phyloP scores from a whole-genome alignment of 345 rosid genomes.

The Salix caprea region DNA sequence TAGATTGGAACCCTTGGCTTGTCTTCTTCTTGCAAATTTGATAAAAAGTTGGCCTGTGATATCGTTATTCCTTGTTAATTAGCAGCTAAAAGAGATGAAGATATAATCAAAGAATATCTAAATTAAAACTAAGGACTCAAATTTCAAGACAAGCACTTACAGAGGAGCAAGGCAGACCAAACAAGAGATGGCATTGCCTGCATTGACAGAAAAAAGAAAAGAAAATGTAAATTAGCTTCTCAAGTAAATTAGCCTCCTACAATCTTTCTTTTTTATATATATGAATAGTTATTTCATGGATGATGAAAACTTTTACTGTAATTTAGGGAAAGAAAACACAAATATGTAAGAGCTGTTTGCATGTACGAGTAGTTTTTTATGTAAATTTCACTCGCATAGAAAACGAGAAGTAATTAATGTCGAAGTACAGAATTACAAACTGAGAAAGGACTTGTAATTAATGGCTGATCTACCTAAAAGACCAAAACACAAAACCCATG shows the following conservation, averaged over 20 bases:
- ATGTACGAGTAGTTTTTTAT: not conserved
- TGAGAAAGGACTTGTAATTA: not conserved
- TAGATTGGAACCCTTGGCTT: constrained; percentile 27
- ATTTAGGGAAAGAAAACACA: not conserved
- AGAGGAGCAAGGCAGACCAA: constrained; percentile 29
- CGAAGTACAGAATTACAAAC: not conserved
- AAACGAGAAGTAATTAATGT: not conserved
- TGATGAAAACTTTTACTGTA: not conserved
- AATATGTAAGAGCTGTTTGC: not conserved
- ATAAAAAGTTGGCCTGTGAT: constrained; percentile 26
- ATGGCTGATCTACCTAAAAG: constrained; percentile 20
- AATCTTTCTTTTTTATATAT: too few species aligned
- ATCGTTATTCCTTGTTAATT: not conserved
- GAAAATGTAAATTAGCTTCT: not conserved
- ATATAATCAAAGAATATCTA: not conserved
- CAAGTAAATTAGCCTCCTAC: not conserved
- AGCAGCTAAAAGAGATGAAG: not conserved
- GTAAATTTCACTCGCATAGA: not conserved
- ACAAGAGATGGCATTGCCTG: constrained; percentile 26
- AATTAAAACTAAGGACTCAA: too few species aligned
- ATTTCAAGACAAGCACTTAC: not conserved
- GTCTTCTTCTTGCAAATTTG: constrained; percentile 30
- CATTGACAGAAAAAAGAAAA: not conserved
- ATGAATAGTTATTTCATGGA: not conserved
- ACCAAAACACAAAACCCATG: constrained; percentile 18